phyloP scores from a whole-genome alignment of 768 basidiomycete genomes.

The Nidularia pulvinata region DNA sequence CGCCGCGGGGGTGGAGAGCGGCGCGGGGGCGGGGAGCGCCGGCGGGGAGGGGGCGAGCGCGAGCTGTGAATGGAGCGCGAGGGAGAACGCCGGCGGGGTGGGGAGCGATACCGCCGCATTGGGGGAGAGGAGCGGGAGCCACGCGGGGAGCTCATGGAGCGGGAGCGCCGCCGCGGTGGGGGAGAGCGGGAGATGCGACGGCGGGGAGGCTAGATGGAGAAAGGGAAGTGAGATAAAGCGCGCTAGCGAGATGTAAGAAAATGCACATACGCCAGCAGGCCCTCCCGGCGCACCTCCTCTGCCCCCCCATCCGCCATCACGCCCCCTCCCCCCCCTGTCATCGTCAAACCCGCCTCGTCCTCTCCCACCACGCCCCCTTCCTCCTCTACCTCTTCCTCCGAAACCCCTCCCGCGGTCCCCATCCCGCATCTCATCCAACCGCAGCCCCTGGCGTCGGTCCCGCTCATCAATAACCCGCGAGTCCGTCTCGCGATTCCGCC shows the following conservation, averaged over 20 bases:
- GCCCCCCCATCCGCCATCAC: slow-evolving; percentile 71
- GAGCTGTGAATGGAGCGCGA: slow-evolving; percentile 14
- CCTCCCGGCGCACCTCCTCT: slow-evolving; percentile 54
- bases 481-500: slow-evolving; percentile 65
- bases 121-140: slow-evolving; percentile 39
- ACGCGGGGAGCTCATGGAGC: slow-evolving; percentile 23
- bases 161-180: slow-evolving; percentile 48
- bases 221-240: background rate
- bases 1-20: slow-evolving; percentile 23
- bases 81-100: slow-evolving; percentile 42
- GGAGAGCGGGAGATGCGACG: slow-evolving; percentile 48
- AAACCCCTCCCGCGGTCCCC: slow-evolving; percentile 35
- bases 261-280: background rate
- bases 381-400: slow-evolving; percentile 53
- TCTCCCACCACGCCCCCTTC: slow-evolving; percentile 49
- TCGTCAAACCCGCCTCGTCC: slow-evolving; percentile 44
- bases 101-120: slow-evolving; percentile 23
- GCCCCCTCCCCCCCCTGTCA: slow-evolving; percentile 34
- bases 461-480: slow-evolving; percentile 67
- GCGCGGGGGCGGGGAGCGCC: slow-evolving; percentile 30
- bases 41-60: slow-evolving; percentile 8
- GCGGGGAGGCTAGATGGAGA: slow-evolving; percentile 33
- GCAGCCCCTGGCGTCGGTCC: slow-evolving; percentile 55
- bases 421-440: slow-evolving; percentile 66
- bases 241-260: slow-evolving; percentile 16